Percentiles rank a stretch among this genome's conserved stretches.
Evolutionary conservation across 176 grass and related monocot species (phyloP).

Genomic region (Oryza brachyantha): DNA sequence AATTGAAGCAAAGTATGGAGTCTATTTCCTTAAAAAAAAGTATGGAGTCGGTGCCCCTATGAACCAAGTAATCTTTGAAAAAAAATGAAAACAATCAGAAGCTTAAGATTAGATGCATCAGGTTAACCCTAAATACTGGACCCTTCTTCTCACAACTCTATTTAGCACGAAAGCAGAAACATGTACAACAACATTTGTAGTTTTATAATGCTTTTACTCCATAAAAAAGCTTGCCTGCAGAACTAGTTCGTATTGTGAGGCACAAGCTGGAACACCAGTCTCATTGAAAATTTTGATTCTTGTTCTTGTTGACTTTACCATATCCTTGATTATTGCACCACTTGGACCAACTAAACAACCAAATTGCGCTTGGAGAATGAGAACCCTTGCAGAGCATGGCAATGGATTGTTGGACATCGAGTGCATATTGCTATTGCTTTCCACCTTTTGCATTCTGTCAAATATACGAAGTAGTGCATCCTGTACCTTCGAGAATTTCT

Average conservation of each 20-base stretch:
- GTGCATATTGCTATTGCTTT: background rate
- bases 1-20: background rate
- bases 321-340: conserved; percentile 38
- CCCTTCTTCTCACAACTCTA: background rate
- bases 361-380: conserved; percentile 27
- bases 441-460: conserved; percentile 44
- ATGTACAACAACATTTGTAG: background rate
- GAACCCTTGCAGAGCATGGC: conserved; percentile 23
- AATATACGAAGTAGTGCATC: conserved; percentile 37
- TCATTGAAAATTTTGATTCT: conserved; percentile 43
- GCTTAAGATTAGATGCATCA: background rate
- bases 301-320: conserved; percentile 23
- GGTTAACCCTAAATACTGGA: background rate
- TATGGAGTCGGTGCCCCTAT: too few species aligned
- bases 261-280: conserved; percentile 39
- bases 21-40: too few species aligned
- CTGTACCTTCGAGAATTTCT: conserved; percentile 22
- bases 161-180: background rate
- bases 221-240: conserved; percentile 39
- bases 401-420: background rate
- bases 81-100: background rate
- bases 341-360: conserved; percentile 28
- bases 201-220: conserved; percentile 1
- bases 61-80: conserved; percentile 9
- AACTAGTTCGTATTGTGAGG: conserved; percentile 37